phyloP scores from a whole-genome alignment of 148 eudicot genomes.

The Diospyros lotus region DNA sequence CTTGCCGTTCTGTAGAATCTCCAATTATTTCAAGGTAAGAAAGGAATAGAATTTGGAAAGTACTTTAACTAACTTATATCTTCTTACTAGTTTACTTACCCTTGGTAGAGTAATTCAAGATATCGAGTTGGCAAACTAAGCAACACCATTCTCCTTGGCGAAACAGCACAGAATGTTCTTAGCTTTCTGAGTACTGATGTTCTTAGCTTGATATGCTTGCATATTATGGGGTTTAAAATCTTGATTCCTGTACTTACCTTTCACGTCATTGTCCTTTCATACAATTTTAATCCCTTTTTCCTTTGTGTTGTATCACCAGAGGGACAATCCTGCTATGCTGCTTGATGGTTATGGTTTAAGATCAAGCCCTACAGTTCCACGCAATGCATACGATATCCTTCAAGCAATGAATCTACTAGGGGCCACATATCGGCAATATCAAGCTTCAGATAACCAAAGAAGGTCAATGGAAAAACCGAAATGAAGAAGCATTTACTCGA shows the following conservation, averaged over 20 bases:
- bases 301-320: not conserved
- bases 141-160: not conserved
- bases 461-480: no score
- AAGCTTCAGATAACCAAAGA: no score
- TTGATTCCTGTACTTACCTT: not conserved
- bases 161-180: not conserved
- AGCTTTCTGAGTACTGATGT: not conserved
- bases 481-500: no score
- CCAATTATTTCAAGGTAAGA: no score
- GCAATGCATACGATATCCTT: not conserved
- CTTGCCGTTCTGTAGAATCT: no score
- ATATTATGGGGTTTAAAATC: not conserved
- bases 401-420: no score
- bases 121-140: not conserved
- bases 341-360: not conserved
- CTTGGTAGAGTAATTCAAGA: not conserved
- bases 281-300: not conserved
- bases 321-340: not conserved
- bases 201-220: not conserved
- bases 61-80: no score
- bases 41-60: no score
- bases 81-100: no score
- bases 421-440: no score
- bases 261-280: not conserved
- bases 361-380: not conserved